These are phyloP conservation scores for Linderniella brevidens DNA, from an alignment of 257 asterid species.

Conservation along the genomic window DNA sequence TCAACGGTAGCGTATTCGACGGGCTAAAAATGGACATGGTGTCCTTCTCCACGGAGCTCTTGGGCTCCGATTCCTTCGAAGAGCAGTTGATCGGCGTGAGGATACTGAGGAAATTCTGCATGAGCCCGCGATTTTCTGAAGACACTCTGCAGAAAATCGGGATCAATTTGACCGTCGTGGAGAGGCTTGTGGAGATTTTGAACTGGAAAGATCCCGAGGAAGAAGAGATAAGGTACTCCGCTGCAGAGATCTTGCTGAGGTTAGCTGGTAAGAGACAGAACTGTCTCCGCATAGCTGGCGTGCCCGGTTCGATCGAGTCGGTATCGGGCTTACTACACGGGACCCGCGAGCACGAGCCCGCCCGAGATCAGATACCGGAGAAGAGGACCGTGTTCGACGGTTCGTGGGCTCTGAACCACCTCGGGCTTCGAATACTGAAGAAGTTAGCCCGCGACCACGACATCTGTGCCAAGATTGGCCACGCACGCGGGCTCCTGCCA, in stretches of 20 bases:
- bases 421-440: conserved; percentile 74
- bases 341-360: conserved; percentile 28
- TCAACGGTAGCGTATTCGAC: conserved; percentile 79
- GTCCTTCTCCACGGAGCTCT: conserved; percentile 64
- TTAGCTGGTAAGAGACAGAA: conserved; percentile 45
- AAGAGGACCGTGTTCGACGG: conserved; percentile 37
- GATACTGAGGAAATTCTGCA: conserved; percentile 42
- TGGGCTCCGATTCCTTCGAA: conserved; percentile 56
- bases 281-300: conserved; percentile 56
- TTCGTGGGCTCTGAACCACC: conserved; percentile 67
- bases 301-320: conserved; percentile 77
- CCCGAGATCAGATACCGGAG: conserved; percentile 59
- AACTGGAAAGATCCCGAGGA: conserved; percentile 83
- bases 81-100: conserved; percentile 82
- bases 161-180: conserved; percentile 47
- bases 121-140: conserved; percentile 27
- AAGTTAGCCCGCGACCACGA: conserved; percentile 83
- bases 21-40: conserved; percentile 94
- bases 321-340: conserved; percentile 52
- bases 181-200: conserved; percentile 76
- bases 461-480: conserved; percentile 67
- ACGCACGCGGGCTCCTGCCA: conserved; percentile 63
- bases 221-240: conserved; percentile 63
- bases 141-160: conserved; percentile 89
- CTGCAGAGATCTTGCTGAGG: conserved; percentile 56